phyloP scores from a whole-genome alignment of 257 asterid species.

The Ilex asprella region DNA sequence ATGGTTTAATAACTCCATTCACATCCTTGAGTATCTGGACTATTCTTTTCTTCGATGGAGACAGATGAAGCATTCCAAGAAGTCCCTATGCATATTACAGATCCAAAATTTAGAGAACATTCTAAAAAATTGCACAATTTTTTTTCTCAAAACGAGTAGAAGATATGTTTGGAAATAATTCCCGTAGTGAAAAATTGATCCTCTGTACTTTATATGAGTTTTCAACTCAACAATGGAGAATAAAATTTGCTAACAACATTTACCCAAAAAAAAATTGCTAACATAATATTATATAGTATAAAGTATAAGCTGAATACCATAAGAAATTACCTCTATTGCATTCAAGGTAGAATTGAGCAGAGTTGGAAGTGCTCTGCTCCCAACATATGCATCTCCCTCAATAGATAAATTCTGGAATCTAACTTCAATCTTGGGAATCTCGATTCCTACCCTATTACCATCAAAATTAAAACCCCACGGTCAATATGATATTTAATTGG shows the following conservation, averaged over 20 bases:
- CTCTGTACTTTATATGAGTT: no score
- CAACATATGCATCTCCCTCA: constrained; percentile 81
- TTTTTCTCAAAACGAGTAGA: no score
- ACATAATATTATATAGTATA: neutral
- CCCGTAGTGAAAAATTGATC: no score
- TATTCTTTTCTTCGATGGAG: constrained; percentile 58
- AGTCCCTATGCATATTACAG: constrained; percentile 31
- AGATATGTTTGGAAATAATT: no score
- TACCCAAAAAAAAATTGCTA: no score
- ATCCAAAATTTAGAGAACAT: constrained; percentile 1
- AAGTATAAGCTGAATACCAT: neutral
- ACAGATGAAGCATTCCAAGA: constrained; percentile 54
- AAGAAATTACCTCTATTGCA: constrained; percentile 49
- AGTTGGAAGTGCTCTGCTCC: constrained; percentile 86
- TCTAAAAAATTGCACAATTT: no score
- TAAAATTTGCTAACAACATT: no score
- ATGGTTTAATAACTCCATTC: constrained; percentile 70
- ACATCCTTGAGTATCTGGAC: constrained; percentile 65
- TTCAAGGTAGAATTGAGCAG: constrained; percentile 68
- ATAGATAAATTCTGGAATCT: constrained; percentile 60
- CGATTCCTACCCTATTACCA: constrained; percentile 65
- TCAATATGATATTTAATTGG: neutral
- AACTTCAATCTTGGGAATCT: constrained; percentile 78
- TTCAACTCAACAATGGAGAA: no score
- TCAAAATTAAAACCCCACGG: neutral